Percentiles rank a stretch among this genome's conserved stretches.
Evolutionary conservation across 441 rosid species (phyloP).

Genomic region (Kokia cookei): DNA sequence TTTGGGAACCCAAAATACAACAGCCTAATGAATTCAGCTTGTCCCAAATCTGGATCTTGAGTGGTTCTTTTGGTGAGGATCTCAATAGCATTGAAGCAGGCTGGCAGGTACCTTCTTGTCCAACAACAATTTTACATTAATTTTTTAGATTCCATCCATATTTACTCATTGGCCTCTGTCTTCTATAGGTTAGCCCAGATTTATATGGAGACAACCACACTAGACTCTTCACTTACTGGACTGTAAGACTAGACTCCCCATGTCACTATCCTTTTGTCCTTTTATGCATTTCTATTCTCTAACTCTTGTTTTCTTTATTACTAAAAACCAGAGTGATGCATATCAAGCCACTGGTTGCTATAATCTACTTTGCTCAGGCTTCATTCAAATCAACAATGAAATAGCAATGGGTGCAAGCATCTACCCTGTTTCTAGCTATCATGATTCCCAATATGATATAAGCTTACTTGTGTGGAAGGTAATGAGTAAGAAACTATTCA

Average conservation of each 20-base stretch:
- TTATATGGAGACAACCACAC: slow-evolving; percentile 44
- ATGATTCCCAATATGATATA: slow-evolving; percentile 37
- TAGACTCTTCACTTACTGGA: slow-evolving; percentile 58
- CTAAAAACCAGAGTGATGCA: slow-evolving; percentile 44
- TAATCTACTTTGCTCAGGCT: slow-evolving; percentile 57
- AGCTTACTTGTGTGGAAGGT: slow-evolving; percentile 59
- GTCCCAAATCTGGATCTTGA: slow-evolving; percentile 58
- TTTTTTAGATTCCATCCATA: background rate
- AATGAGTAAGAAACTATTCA: slow-evolving; percentile 5
- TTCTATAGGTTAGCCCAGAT: slow-evolving; percentile 45
- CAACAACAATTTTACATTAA: background rate
- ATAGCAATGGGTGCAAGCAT: slow-evolving; percentile 63
- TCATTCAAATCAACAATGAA: slow-evolving; percentile 51
- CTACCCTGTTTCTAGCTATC: slow-evolving; percentile 36
- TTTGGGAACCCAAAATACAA: slow-evolving; percentile 49
- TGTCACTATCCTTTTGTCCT: background rate
- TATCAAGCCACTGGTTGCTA: slow-evolving; percentile 66
- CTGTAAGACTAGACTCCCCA: slow-evolving; percentile 27
- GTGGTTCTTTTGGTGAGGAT: slow-evolving; percentile 46
- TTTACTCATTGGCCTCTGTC: background rate
- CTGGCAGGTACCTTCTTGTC: slow-evolving; percentile 40
- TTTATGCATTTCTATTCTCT: background rate
- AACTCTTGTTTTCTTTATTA: background rate
- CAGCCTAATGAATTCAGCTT: slow-evolving; percentile 53
- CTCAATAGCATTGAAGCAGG: slow-evolving; percentile 63